Conservation (phyloP, 805 yeast genomes). For the Metschnikowia continentalis region DNA sequence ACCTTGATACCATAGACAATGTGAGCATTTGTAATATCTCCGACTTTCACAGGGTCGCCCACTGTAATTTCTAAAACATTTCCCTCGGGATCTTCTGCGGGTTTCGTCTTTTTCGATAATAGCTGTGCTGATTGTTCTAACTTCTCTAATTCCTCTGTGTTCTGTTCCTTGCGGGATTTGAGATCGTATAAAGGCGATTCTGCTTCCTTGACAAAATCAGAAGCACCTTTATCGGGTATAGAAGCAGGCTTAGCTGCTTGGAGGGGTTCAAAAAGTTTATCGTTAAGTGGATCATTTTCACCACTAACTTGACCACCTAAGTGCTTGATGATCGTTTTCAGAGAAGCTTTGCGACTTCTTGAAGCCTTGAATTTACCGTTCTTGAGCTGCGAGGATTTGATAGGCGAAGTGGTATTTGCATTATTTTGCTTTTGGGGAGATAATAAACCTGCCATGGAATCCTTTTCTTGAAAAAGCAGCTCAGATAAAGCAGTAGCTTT, state of each 20-base stretch:
- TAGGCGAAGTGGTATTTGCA: conserved; percentile 9
- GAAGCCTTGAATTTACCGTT: conserved; percentile 30
- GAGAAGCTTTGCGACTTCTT: conserved; percentile 27
- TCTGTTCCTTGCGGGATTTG: conserved; percentile 16
- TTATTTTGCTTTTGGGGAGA: conserved; percentile 4
- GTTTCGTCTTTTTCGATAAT: conserved; percentile 5
- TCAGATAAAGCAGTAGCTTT: conserved; percentile 16
- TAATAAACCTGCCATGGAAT: conserved; percentile 12
- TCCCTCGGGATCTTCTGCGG: conserved; percentile 1
- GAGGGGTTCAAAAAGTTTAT: conserved; percentile 9
- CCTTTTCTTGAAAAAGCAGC: conserved; percentile 33
- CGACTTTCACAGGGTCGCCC: conserved; percentile 88
- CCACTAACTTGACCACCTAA: conserved; percentile 16
- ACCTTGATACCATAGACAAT: conserved; percentile 80
- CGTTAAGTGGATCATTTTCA: conserved; percentile 23
- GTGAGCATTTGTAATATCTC: conserved; percentile 85
- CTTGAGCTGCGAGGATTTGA: conserved; percentile 15
- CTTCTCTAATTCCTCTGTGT: conserved; percentile 6
- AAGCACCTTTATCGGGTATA: conserved; percentile 20
- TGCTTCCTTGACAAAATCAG: conserved; percentile 39
- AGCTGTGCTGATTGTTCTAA: conserved; percentile 11
- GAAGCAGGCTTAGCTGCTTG: conserved; percentile 2
- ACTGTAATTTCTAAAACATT: conserved; percentile 61
- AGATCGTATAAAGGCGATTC: conserved; percentile 55
- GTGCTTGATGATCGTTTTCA: conserved; percentile 29